These are phyloP conservation scores for Microcyclosporella mali DNA, from an alignment of 2,329 filamentous ascomycete species.

Conservation along the genomic window DNA sequence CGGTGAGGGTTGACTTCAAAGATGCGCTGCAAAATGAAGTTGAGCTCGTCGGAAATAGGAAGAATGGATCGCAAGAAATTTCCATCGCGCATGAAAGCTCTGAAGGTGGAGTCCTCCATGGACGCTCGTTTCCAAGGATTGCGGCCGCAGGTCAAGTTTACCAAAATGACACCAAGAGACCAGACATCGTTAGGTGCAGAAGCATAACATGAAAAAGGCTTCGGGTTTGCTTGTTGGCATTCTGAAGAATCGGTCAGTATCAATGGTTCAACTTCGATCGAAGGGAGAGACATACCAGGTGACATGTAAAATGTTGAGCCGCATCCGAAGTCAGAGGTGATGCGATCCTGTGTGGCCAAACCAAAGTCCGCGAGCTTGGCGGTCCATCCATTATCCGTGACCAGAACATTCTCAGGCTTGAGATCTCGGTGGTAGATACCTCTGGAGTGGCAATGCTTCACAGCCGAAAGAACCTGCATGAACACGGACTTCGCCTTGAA, in stretches of 20 bases:
- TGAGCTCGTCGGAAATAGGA: conserved; percentile 81
- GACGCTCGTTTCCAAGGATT: conserved; percentile 99
- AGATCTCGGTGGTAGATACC: conserved; percentile 96
- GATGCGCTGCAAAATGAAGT: conserved; percentile 77
- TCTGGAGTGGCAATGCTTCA: conserved; percentile 85
- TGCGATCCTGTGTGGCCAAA: conserved; percentile 74
- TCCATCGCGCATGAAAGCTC: conserved; percentile 76
- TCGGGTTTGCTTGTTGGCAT: conserved; percentile 73
- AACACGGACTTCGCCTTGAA: conserved; percentile 79
- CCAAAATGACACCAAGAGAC: conserved; percentile 95
- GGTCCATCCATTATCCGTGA: conserved; percentile 78
- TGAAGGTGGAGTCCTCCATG: conserved; percentile 87
- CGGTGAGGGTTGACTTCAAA: conserved; percentile 81
- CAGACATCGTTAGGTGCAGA: conserved; percentile 96
- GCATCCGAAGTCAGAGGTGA: conserved; percentile 92
- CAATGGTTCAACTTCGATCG: background rate
- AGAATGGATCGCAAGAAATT: conserved; percentile 90
- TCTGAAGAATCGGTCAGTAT: conserved; percentile 51
- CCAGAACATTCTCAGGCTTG: conserved; percentile 96
- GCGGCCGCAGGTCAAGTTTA: conserved; percentile 94
- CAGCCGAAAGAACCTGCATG: conserved; percentile 92
- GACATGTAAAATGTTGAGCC: conserved; percentile 99
- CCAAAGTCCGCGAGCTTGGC: conserved; percentile 98
- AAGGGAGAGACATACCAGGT: conserved; percentile 60
- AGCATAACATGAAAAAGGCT: conserved; percentile 69